Evolutionary conservation across 352 stramenopile genomes (phyloP), one percentile per base, ranked within the genome.

Genomic region (Nothophytophthora sp.): DNA sequence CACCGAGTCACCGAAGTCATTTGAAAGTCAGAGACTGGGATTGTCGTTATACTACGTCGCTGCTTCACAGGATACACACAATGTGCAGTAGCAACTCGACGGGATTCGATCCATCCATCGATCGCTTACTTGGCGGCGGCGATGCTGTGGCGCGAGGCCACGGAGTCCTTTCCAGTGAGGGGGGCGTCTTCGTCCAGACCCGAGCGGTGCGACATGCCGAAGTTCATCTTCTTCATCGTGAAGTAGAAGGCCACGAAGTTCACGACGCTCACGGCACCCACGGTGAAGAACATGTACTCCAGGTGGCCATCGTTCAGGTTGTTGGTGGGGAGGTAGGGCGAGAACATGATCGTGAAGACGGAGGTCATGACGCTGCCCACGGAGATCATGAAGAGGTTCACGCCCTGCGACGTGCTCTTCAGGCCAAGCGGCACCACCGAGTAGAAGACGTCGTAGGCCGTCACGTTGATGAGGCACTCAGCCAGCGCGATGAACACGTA

Each of bases 281-380:
- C 62, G 1, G 61, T 66, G 60, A 82, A 88, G 58, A 85, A 83
- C 72, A 88, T 82, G 61, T 86, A 86, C 70, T 88, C 77, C 25
- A 88, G 51, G 60, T 86, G 50, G 53, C 66, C 64, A 2, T 83
- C 58, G 62, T 88, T 88, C 43, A 88, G 49, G 63, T 86, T 41
- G 62, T 88, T 56, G 11, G 52, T 57, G 29, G 50, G 45, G 8
- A 88, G 40, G 60, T 84, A 81, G 41, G 56, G 63, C 29, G 58
- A 53, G 63, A 86, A 88, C 63, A 88, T 78, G 59, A 88, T 76
- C 15, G 76, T 85, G 59, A 87, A 85, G 22, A 74, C 70, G 10
- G 73, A 85, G 20, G 76, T 82, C 48, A 81, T 66, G 47, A 72
- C 74, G 40, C 55, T 79, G 55, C 73, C 73, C 60, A 82, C 79